phyloP scores from a whole-genome alignment of 164 flowering plant genomes.

The Kalanchoe fedtschenkoi region DNA sequence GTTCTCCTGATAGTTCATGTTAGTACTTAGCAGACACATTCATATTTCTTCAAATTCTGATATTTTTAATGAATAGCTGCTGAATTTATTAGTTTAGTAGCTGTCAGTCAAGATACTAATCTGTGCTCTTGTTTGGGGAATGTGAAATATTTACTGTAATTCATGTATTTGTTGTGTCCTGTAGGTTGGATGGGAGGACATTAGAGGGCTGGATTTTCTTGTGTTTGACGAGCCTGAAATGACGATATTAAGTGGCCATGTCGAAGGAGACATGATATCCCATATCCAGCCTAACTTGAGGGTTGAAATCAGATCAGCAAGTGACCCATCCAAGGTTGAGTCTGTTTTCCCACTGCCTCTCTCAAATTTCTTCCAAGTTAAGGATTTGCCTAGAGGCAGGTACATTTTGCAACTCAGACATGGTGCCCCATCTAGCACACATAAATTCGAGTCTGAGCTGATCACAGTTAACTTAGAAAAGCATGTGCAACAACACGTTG shows the following conservation, averaged over 20 bases:
- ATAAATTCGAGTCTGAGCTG: slow-evolving; percentile 63
- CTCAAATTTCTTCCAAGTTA: slow-evolving; percentile 80
- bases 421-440: slow-evolving; percentile 36
- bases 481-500: slow-evolving; percentile 63
- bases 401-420: slow-evolving; percentile 68
- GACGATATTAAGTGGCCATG: slow-evolving; percentile 81
- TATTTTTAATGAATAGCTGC: neutral
- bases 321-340: slow-evolving; percentile 58
- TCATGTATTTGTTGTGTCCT: slow-evolving; percentile 6
- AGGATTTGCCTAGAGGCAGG: slow-evolving; percentile 63
- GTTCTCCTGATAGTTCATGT: neutral
- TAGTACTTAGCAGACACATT: neutral
- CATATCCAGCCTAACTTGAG: slow-evolving; percentile 55
- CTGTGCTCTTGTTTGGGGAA: no score
- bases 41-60: neutral
- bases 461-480: slow-evolving; percentile 78
- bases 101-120: neutral
- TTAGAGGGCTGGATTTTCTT: slow-evolving; percentile 60
- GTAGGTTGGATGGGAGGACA: slow-evolving; percentile 74
- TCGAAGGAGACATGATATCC: slow-evolving; percentile 48
- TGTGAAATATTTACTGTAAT: neutral
- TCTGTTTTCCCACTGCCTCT: slow-evolving; percentile 68
- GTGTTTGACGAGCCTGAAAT: slow-evolving; percentile 88
- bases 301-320: slow-evolving; percentile 74
- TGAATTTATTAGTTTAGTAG: neutral